A percentile compares a stretch with the other conserved stretches of the same genome.
These are phyloP conservation scores for Polyporus arcularius DNA, from an alignment of 768 basidiomycete genomes.

Conservation along the genomic window DNA sequence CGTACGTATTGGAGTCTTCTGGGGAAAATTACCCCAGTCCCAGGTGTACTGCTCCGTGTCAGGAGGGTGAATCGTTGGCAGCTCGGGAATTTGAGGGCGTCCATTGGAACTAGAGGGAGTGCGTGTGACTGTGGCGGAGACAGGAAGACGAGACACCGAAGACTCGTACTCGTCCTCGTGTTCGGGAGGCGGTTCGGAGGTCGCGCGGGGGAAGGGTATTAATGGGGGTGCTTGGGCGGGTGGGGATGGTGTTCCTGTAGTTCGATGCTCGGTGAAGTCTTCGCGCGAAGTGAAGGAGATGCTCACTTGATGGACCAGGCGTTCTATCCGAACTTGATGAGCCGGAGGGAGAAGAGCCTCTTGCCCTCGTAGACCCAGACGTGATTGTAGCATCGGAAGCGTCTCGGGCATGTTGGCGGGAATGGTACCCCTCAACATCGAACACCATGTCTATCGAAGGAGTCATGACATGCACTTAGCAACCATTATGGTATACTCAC, in stretches of 20 bases:
- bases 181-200: constrained; percentile 65
- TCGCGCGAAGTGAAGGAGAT: not conserved
- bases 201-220: constrained; percentile 49
- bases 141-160: constrained; percentile 5
- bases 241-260: constrained; percentile 9
- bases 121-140: constrained; percentile 6
- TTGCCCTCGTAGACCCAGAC: constrained; percentile 6
- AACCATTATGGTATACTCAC: constrained; percentile 32
- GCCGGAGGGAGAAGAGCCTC: constrained; percentile 6
- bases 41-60: constrained; percentile 75
- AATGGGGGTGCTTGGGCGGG: constrained; percentile 22
- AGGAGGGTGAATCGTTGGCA: constrained; percentile 8
- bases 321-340: constrained; percentile 21
- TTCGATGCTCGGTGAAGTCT: not conserved
- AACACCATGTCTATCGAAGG: constrained; percentile 64
- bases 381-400: constrained; percentile 32
- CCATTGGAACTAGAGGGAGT: constrained; percentile 21
- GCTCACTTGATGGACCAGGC: constrained; percentile 31
- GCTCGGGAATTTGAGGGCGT: constrained; percentile 14
- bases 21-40: constrained; percentile 94
- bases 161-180: constrained; percentile 27
- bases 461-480: not conserved
- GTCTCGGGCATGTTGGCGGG: constrained; percentile 30
- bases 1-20: constrained; percentile 65
- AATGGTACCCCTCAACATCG: constrained; percentile 83